Evolutionary conservation across 331 rosid genomes (phyloP), one percentile per base, ranked within the genome.

Genomic region (Ulmus americana): DNA sequence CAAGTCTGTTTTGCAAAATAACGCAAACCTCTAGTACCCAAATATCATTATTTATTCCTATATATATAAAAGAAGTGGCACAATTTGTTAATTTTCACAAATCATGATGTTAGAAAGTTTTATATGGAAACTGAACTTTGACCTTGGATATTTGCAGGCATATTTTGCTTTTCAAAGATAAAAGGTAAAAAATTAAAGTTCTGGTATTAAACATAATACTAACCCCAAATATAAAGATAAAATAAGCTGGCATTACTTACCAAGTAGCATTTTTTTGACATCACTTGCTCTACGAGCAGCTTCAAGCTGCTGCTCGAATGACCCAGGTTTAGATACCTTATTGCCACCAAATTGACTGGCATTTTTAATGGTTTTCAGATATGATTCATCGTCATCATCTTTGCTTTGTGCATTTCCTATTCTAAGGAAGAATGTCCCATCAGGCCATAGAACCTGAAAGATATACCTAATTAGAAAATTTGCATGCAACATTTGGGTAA

Each of bases 201-300:
- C 2, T 20, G 22, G 35, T 28, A 2, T 28, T 28, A 28, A 28
- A 2, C 35, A 28, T 28, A 11, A 54, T 7, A 22, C 10, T 15
- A 39, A 54, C 8, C 2, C 59, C 59, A 14, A 44, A 8, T 60
- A 11, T 60, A 40, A 40, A 13, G 6, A 38, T 10, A 20, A 20
- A 20, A 57, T 53, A 6, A 45, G 54, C 39, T 43, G 39, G 45
- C 49, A 71, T 51, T 55, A 85, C 99, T 84, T 68, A 94, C 99
- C 97, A 61, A 94, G 81, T 55, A 94, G 82, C 74, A 94, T 59
- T 81, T 90, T 94, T 81, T 85, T 90, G 65, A 94, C 80, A 59
- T 87, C 84, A 73, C 81, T 90, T 53, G 97, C 97, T 76, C 97
- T 79, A 41, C 99, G 99, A 77, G 95, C 86, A 64, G 97, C 99